Evolutionary conservation across 78 protist species (phyloP).

Genomic region (Dictyostelium capitatum): DNA sequence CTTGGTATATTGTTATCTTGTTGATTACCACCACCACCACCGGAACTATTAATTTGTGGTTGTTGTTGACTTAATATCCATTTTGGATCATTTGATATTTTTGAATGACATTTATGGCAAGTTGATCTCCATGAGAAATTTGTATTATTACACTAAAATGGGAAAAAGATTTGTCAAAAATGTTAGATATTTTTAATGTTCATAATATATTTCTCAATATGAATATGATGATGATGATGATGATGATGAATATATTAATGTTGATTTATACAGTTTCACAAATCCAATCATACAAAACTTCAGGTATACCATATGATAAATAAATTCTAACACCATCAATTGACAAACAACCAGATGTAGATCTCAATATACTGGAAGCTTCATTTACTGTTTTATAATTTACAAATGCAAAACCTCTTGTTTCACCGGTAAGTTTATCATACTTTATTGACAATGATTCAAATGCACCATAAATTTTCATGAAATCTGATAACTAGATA

Average conservation of each 20-base stretch:
- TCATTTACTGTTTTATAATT: constrained; percentile 30
- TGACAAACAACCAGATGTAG: neutral
- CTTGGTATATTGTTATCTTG: constrained; percentile 22
- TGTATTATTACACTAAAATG: constrained; percentile 28
- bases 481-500: constrained; percentile 45
- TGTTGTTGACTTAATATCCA: neutral
- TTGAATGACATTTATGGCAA: constrained; percentile 36
- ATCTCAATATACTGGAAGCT: constrained; percentile 25
- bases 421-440: constrained; percentile 29
- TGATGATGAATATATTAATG: too few species aligned
- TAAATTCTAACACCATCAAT: constrained; percentile 27
- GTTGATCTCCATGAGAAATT: constrained; percentile 53
- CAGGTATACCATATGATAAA: neutral
- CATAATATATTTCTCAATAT: neutral
- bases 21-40: neutral
- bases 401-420: constrained; percentile 70
- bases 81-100: constrained; percentile 37
- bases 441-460: constrained; percentile 18
- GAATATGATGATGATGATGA: neutral
- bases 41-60: neutral
- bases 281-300: constrained; percentile 23
- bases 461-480: constrained; percentile 25
- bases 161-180: neutral
- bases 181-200: neutral
- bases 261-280: constrained; percentile 45